phyloP scores from a whole-genome alignment of 306 rosid species.

The Lathyrus sativus region DNA sequence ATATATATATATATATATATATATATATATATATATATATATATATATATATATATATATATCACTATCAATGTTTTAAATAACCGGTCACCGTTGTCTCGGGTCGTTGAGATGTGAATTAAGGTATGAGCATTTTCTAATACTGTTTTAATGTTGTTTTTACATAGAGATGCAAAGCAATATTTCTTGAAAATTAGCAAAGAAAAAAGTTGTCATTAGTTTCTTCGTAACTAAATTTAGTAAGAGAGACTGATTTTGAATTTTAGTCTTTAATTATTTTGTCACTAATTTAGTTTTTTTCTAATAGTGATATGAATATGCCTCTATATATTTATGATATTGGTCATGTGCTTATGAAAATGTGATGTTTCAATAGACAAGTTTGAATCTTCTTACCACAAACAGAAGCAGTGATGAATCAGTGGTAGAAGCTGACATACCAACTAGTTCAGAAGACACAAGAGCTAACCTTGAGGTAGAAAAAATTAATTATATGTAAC shows the following conservation, averaged over 20 bases:
- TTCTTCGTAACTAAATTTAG: neutral
- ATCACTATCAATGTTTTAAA: neutral
- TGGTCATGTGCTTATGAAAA: slow-evolving; percentile 12
- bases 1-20: too few species aligned
- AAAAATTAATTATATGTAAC: neutral
- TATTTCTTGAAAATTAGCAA: neutral
- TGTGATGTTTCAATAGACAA: slow-evolving; percentile 52
- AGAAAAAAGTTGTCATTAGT: neutral
- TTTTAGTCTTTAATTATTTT: neutral
- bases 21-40: too few species aligned
- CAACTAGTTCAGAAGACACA: slow-evolving; percentile 47
- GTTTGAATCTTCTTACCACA: slow-evolving; percentile 77
- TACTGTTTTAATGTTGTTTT: too few species aligned
- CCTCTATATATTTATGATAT: neutral
- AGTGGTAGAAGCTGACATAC: slow-evolving; percentile 54
- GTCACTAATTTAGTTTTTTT: neutral
- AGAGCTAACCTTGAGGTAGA: slow-evolving; percentile 61
- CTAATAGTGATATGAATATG: neutral
- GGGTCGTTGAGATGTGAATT: too few species aligned
- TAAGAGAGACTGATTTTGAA: neutral
- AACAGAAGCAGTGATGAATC: slow-evolving; percentile 65
- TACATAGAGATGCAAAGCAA: neutral
- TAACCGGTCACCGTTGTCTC: too few species aligned
- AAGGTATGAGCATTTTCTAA: too few species aligned
- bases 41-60: too few species aligned